phyloP scores from a whole-genome alignment of 2,329 filamentous ascomycete species.

The Colletotrichum filicis region DNA sequence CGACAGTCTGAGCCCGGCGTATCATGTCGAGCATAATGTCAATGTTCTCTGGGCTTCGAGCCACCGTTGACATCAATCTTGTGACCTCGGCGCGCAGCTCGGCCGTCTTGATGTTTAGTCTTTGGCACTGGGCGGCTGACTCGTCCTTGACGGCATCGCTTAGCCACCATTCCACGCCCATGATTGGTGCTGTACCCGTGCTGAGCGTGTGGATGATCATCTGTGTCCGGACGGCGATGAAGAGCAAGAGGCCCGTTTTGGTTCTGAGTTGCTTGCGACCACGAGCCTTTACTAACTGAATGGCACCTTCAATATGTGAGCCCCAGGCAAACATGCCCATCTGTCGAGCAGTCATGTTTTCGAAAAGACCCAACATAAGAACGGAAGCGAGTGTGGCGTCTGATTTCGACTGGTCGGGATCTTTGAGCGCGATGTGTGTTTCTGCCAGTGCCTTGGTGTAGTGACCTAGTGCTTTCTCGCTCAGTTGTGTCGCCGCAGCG shows the following conservation, averaged over 20 bases:
- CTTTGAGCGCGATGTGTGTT: constrained; percentile 63
- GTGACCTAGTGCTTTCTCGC: constrained; percentile 57
- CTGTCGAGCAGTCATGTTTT: constrained; percentile 51
- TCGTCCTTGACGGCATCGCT: constrained; percentile 61
- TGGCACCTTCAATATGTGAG: constrained; percentile 72
- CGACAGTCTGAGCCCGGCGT: constrained; percentile 61
- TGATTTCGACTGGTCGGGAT: constrained; percentile 59
- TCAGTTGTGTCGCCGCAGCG: constrained; percentile 45
- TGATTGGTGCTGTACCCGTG: constrained; percentile 60
- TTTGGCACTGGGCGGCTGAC: constrained; percentile 59
- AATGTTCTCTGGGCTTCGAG: constrained; percentile 60
- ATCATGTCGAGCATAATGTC: constrained; percentile 63
- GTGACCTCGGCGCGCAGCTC: constrained; percentile 67
- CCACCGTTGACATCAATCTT: constrained; percentile 56
- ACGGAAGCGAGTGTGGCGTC: constrained; percentile 70
- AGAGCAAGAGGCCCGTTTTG: constrained; percentile 64
- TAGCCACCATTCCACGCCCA: constrained; percentile 71
- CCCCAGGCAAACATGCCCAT: constrained; percentile 61
- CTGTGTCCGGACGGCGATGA: constrained; percentile 69
- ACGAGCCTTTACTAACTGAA: constrained; percentile 68
- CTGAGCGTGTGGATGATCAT: constrained; percentile 70
- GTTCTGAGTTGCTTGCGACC: constrained; percentile 66
- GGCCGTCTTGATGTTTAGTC: constrained; percentile 63
- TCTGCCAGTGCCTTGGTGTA: constrained; percentile 66
- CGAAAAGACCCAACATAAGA: constrained; percentile 69